Conservation (phyloP, 2,329 filamentous ascomycete genomes). For the Talaromyces marneffei region DNA sequence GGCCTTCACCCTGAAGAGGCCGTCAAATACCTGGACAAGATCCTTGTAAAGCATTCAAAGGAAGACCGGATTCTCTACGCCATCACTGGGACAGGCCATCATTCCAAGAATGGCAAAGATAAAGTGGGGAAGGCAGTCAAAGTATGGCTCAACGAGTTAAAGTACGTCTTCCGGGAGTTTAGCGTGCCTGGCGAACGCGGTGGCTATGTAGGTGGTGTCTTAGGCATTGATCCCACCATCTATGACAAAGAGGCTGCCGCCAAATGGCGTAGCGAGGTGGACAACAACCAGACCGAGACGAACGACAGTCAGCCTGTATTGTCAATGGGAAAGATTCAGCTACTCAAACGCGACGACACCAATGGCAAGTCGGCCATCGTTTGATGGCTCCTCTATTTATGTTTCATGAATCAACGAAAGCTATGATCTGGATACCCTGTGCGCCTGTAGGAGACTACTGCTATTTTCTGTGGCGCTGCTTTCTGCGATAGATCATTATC, state of each 20-base stretch:
- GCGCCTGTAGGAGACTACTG: constrained; percentile 11
- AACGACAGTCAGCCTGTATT: constrained; percentile 23
- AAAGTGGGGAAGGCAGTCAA: constrained; percentile 94
- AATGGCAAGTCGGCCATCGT: constrained; percentile 2
- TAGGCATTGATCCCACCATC: constrained; percentile 59
- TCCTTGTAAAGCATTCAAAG: constrained; percentile 75
- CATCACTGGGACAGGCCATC: constrained; percentile 93
- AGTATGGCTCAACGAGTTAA: constrained; percentile 88
- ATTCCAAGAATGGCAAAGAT: constrained; percentile 98
- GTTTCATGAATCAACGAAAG: constrained; percentile 14
- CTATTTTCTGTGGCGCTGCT: constrained; percentile 12
- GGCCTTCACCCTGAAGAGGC: constrained; percentile 98
- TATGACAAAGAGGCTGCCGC: constrained; percentile 43
- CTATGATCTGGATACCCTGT: constrained; percentile 16
- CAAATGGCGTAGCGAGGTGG: constrained; percentile 22
- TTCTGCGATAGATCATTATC: constrained; percentile 10
- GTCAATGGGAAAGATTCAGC: constrained; percentile 41
- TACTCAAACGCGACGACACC: constrained; percentile 41
- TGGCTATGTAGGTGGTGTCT: constrained; percentile 60
- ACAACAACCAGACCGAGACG: constrained; percentile 20
- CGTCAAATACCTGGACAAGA: constrained; percentile 84
- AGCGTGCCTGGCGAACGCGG: constrained; percentile 92
- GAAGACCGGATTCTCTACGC: constrained; percentile 74
- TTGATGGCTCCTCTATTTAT: background rate
- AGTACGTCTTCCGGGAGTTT: constrained; percentile 93